A percentile compares a stretch with the other conserved stretches of the same genome.
Conservation (phyloP, 2,329 filamentous ascomycete species). For the Massarina eburnea region DNA sequence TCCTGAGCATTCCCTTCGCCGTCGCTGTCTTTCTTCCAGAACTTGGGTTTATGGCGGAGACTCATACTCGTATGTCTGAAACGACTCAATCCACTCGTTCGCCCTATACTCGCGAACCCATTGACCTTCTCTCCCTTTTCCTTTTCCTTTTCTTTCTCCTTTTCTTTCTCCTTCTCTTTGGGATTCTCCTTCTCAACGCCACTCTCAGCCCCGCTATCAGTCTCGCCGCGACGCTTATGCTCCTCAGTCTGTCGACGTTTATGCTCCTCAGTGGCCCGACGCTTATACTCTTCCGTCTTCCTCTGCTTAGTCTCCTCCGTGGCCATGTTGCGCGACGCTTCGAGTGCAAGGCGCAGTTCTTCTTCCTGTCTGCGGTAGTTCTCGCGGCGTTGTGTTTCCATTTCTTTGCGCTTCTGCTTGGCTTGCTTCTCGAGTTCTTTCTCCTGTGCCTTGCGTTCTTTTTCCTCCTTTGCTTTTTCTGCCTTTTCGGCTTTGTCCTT, state of each 20-base stretch:
- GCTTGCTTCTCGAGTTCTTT: slow-evolving; percentile 53
- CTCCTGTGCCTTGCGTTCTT: slow-evolving; percentile 60
- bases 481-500: slow-evolving; percentile 48
- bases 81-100: slow-evolving; percentile 57
- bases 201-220: slow-evolving; percentile 6
- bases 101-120: slow-evolving; percentile 34
- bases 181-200: too few species aligned
- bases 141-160: background rate
- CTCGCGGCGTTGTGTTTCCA: slow-evolving; percentile 56
- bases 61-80: slow-evolving; percentile 75
- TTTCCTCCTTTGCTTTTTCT: slow-evolving; percentile 67
- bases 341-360: slow-evolving; percentile 64
- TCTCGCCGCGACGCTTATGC: background rate
- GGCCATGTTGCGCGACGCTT: slow-evolving; percentile 66
- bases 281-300: too few species aligned
- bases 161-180: slow-evolving; percentile 8
- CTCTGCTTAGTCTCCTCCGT: slow-evolving; percentile 54
- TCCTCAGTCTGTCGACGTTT: too few species aligned
- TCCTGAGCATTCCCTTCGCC: slow-evolving; percentile 13
- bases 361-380: slow-evolving; percentile 62
- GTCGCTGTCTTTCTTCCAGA: slow-evolving; percentile 51
- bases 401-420: slow-evolving; percentile 53
- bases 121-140: slow-evolving; percentile 9
- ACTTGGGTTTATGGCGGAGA: slow-evolving; percentile 74
- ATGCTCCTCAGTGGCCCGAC: too few species aligned